Base-by-base conservation (phyloP, 257 asterid genomes). In the Craterostigma plantagineum region DNA sequence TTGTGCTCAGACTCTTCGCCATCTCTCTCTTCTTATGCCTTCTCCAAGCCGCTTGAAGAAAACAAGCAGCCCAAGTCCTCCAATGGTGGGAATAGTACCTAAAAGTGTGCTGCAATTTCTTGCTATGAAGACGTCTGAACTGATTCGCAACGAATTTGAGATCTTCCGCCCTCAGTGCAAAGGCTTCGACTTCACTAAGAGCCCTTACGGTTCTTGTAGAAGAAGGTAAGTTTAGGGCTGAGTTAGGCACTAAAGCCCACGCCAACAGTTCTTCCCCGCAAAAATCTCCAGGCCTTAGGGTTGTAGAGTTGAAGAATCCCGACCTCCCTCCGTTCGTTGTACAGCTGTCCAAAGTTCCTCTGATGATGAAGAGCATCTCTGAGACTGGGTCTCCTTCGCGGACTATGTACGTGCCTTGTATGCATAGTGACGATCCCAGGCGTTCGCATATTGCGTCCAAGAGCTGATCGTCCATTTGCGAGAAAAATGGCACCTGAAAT, bases 261-360 rank as follows among this genome's bases (percentile, higher is more conserved):
- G 98, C 82, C 1, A 87, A 73, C n/a, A 87, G 55, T 54, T 87
- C 98, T 50, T 87, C 98, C 7, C 98, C 98, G 33, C 92, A 82
- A 40, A 87, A 87, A 50, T 82, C 98, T 10, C 93, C 95, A 0
- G 90, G 75, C 16, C 81, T 51, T 11, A 87, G 76, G 33, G 82
- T 69, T 71, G 63, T 79, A 0, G 86, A 71, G 37, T 87, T 87
- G 75, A 65, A 87, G 83, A 87, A 87, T 3, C 98, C 95, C 0
- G 85, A 53, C 34, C 87, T 60, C 18, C 97, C 95, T 0, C 97
- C 98, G 45, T 82, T 71, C 8, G 98, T 79, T 0, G 95, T 87
- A 34, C 90, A 76, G 75, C 95, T 87, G 51, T 82, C 93, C 48
- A 87, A 61, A 12, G 69, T 82, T 27, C 97, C 97, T 27, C 95